These are phyloP conservation scores for Helotiales sp. DNA, from an alignment of 2,329 filamentous ascomycete genomes.

Conservation along the genomic window DNA sequence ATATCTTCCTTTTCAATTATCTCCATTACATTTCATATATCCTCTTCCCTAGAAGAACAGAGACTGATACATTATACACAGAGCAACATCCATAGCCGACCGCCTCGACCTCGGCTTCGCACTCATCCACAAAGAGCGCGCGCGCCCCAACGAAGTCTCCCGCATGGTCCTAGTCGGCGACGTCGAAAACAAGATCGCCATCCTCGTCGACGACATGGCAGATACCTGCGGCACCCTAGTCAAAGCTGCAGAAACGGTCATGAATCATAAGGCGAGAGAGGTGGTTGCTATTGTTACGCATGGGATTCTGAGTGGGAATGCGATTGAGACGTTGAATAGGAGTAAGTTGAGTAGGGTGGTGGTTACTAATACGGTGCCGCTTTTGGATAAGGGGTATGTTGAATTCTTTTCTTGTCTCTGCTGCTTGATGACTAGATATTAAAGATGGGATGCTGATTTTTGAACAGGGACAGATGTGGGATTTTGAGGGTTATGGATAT, in stretches of 20 bases:
- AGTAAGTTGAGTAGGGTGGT: constrained; percentile 77
- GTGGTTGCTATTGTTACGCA: constrained; percentile 96
- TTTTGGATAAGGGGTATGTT: constrained; percentile 82
- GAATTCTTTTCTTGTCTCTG: too few species aligned
- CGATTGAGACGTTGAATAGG: constrained; percentile 71
- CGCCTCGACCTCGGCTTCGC: constrained; percentile 88
- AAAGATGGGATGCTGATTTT: too few species aligned
- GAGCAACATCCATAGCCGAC: constrained; percentile 90
- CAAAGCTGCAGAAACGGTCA: constrained; percentile 88
- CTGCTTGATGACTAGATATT: too few species aligned
- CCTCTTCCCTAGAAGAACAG: background rate
- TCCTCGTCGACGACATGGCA: constrained; percentile 97
- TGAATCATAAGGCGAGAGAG: constrained; percentile 81
- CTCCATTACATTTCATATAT: background rate
- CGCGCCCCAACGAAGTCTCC: constrained; percentile 85
- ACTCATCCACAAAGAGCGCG: constrained; percentile 94
- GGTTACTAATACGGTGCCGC: constrained; percentile 86
- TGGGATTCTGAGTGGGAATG: constrained; percentile 84
- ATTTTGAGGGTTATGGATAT: constrained; percentile 91
- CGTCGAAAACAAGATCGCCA: constrained; percentile 86
- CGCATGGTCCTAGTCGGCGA: constrained; percentile 97
- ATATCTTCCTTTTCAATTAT: constrained; percentile 25
- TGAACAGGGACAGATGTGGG: constrained; percentile 70
- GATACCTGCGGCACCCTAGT: constrained; percentile 87
- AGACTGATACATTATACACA: constrained; percentile 31